phyloP scores from a whole-genome alignment of 2,329 filamentous ascomycete genomes.

The Furcasterigmium furcatum region DNA sequence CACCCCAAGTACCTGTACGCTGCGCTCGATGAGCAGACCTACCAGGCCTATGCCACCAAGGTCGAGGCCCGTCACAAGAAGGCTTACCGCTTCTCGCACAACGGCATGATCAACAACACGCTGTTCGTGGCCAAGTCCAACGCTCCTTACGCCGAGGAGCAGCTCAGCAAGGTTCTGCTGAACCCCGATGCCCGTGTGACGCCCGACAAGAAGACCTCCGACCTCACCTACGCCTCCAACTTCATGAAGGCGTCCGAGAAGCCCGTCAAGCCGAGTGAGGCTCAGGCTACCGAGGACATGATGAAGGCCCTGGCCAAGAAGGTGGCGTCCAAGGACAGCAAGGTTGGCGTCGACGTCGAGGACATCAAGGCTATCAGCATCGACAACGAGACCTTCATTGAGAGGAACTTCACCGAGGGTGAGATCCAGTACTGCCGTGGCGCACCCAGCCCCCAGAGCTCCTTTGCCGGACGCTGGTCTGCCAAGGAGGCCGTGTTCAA shows the following conservation, averaged over 20 bases:
- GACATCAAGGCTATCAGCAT: slow-evolving; percentile 85
- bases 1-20: slow-evolving; percentile 96
- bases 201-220: slow-evolving; percentile 80
- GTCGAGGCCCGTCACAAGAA: slow-evolving; percentile 95
- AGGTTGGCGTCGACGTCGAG: slow-evolving; percentile 93
- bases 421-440: slow-evolving; percentile 87
- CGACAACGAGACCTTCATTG: slow-evolving; percentile 87
- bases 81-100: slow-evolving; percentile 98
- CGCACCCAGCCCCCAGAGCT: slow-evolving; percentile 77
- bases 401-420: slow-evolving; percentile 85
- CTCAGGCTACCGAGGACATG: slow-evolving; percentile 67
- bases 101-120: slow-evolving; percentile 95
- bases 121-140: slow-evolving; percentile 95
- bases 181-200: slow-evolving; percentile 89
- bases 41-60: slow-evolving; percentile 79
- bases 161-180: slow-evolving; percentile 84
- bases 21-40: slow-evolving; percentile 84
- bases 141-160: slow-evolving; percentile 84
- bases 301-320: slow-evolving; percentile 72
- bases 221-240: slow-evolving; percentile 69
- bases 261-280: slow-evolving; percentile 40
- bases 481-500: slow-evolving; percentile 99
- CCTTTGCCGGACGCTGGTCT: slow-evolving; percentile 93
- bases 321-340: slow-evolving; percentile 61
- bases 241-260: slow-evolving; percentile 66